Evolutionary conservation across 306 rosid genomes (phyloP), one percentile per base, ranked within the genome.

Genomic region (Dryas alaskensis): DNA sequence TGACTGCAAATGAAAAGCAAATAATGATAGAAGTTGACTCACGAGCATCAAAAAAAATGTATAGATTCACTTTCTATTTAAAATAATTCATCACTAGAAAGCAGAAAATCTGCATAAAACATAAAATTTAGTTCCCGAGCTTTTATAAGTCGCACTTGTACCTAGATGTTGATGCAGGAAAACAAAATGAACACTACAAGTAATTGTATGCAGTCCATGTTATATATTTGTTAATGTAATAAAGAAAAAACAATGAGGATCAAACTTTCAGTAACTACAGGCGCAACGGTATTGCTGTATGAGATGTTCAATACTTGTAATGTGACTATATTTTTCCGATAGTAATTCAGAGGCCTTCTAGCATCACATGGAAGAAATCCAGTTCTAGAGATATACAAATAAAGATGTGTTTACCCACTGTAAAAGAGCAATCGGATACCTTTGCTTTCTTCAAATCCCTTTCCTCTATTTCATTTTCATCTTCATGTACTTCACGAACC

Each of bases 391-490:
- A 14, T 39, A 45, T 59, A 60, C 13, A 17, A 5, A 22, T 37
- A 39, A 47, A 25, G 16, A 75, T n/a, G 66, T 19, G 12, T 40
- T 59, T 27, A 59, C 6, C 7, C 1, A 19, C 43, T 47, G 0
- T 8, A 53, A 31, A 44, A 53, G 27, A 8, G 60, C n/a, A 62
- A 16, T 39, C 3, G 6, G 69, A 27, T 45, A 87, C 91, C 89
- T 87, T 80, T 25, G 51, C 77, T 80, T 65, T 80, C 84, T 83
- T 89, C 48, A 74, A 25, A 61, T 53, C 83, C 46, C 77, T 52
- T 76, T 75, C 88, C 51, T 76, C 76, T 49, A 53, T n/a, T 43
- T 81, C 85, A 70, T 74, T 81, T 73, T 79, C 81, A 72, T 76
- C 83, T 65, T 65, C 79, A 1, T 67, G 84, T 74, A 70, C 73